Percentiles rank a stretch among this genome's conserved stretches.
phyloP scores from a whole-genome alignment of 345 rosid genomes.

The Euphorbia pulcherrima region DNA sequence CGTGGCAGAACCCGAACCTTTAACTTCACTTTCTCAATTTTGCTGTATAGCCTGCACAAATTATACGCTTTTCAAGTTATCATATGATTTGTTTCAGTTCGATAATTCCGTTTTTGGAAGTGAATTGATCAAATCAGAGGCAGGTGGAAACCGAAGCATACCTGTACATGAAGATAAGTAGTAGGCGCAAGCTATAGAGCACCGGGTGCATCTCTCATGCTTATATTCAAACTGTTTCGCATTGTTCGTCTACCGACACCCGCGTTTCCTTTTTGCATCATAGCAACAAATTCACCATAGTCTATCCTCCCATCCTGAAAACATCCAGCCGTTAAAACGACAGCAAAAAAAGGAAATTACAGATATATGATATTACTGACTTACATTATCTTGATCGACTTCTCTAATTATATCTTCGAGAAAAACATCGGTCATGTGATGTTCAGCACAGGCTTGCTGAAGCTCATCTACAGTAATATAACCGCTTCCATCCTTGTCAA shows the following conservation, averaged over 20 bases:
- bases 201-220: slow-evolving; percentile 77
- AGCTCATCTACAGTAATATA: slow-evolving; percentile 95
- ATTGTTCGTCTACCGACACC: slow-evolving; percentile 98
- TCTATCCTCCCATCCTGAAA: slow-evolving; percentile 93
- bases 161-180: slow-evolving; percentile 25
- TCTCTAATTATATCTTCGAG: slow-evolving; percentile 90
- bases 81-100: too few relatives aligned
- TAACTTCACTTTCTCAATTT: slow-evolving; percentile 8
- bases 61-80: too few relatives aligned
- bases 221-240: slow-evolving; percentile 87
- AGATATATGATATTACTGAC: slow-evolving; percentile 32
- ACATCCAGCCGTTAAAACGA: not conserved
- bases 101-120: too few relatives aligned
- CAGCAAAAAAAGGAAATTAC: too few relatives aligned
- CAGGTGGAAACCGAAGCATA: slow-evolving; percentile 10
- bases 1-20: slow-evolving; percentile 9
- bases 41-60: slow-evolving; percentile 29
- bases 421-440: slow-evolving; percentile 79
- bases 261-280: slow-evolving; percentile 97
- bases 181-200: slow-evolving; percentile 27
- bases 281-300: slow-evolving; percentile 93
- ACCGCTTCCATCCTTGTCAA: slow-evolving; percentile 94
- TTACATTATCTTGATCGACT: slow-evolving; percentile 96
- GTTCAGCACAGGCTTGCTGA: slow-evolving; percentile 92
- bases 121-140: not conserved